Conservation (phyloP, 2,329 filamentous ascomycete species). For the Sordariomycetes sp. region DNA sequence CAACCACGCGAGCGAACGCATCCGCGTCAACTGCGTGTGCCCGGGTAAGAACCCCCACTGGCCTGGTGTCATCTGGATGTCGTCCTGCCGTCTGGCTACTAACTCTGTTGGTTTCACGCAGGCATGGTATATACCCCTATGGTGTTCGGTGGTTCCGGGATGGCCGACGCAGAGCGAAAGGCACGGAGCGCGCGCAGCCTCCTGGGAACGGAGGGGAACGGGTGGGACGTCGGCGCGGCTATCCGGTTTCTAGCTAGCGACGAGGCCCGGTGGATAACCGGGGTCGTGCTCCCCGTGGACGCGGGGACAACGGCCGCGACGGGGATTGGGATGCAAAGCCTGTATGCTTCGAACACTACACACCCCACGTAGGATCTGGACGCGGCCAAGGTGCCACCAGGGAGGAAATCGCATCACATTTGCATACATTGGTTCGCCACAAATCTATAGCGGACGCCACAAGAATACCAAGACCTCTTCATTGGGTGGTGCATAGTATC, state of each 20-base stretch:
- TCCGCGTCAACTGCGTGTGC: constrained; percentile 38
- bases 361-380: too few species aligned
- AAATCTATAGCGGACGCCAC: too few species aligned
- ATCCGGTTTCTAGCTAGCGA: constrained; percentile 26
- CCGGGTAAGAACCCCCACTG: constrained; percentile 18
- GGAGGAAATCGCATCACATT: too few species aligned
- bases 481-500: too few species aligned
- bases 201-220: constrained; percentile 28
- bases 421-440: too few species aligned
- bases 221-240: constrained; percentile 28
- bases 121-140: constrained; percentile 36
- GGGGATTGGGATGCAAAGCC: constrained; percentile 11
- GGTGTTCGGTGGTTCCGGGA: constrained; percentile 24
- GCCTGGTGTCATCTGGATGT: neutral
- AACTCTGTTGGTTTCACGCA: constrained; percentile 4
- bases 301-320: constrained; percentile 24
- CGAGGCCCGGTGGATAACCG: constrained; percentile 32
- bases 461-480: too few species aligned
- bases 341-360: constrained; percentile 15
- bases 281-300: constrained; percentile 27
- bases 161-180: constrained; percentile 24
- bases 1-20: constrained; percentile 32
- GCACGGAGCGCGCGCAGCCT: constrained; percentile 25
- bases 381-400: too few species aligned
- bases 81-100: too few species aligned